These are phyloP conservation scores for Paspalum vaginatum DNA, from an alignment of 176 grass and related monocot species.

Conservation along the genomic window DNA sequence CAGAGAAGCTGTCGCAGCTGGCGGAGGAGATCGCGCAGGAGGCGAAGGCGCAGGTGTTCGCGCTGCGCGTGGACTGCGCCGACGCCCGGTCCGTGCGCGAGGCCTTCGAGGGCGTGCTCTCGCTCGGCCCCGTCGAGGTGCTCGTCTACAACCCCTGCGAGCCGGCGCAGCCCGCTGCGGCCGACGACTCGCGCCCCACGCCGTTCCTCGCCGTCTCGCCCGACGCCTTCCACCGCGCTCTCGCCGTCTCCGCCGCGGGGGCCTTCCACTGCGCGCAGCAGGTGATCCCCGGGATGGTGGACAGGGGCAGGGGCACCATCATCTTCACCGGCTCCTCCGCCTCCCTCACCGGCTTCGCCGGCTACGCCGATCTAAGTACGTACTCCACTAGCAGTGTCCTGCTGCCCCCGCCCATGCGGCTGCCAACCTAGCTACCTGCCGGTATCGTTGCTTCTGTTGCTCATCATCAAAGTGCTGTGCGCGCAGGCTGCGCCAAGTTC, in stretches of 20 bases:
- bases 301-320: conserved; percentile 82
- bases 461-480: background rate
- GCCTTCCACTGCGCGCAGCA: conserved; percentile 87
- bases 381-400: background rate
- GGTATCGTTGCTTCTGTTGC: background rate
- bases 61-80: conserved; percentile 81
- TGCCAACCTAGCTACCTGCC: background rate
- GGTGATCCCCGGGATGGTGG: conserved; percentile 90
- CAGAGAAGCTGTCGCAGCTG: conserved; percentile 81
- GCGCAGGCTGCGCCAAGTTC: conserved; percentile 86
- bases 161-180: background rate
- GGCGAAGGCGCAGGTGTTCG: conserved; percentile 91
- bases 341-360: conserved; percentile 63
- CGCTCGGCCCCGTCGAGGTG: conserved; percentile 83
- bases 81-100: conserved; percentile 87
- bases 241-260: conserved; percentile 67
- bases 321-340: conserved; percentile 86
- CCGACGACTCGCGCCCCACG: conserved; percentile 24
- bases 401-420: too few relatives aligned
- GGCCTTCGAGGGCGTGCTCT: conserved; percentile 93
- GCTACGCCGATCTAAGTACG: conserved; percentile 75
- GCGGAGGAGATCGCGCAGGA: conserved; percentile 83
- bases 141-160: conserved; percentile 84
- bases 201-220: conserved; percentile 62
- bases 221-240: conserved; percentile 64